A percentile compares a stretch with the other conserved stretches of the same genome.
phyloP scores from a whole-genome alignment of 768 basidiomycete genomes.

The Sporobolomyces roseus region DNA sequence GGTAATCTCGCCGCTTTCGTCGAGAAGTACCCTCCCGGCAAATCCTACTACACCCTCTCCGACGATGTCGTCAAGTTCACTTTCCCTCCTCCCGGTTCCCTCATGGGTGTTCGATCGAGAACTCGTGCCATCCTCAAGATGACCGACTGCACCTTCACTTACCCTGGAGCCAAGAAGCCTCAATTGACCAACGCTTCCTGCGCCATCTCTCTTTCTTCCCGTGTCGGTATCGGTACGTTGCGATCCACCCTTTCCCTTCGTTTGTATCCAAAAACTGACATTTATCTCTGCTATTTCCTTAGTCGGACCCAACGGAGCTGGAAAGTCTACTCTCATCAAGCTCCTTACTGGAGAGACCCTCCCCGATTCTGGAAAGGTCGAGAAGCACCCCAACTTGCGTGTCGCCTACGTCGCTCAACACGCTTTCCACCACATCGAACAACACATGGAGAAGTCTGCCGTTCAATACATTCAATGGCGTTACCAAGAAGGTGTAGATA shows the following conservation, averaged over 20 bases:
- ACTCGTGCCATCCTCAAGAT: slow-evolving; percentile 94
- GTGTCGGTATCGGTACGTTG: slow-evolving; percentile 71
- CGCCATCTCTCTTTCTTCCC: slow-evolving; percentile 90
- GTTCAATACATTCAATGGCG: slow-evolving; percentile 98
- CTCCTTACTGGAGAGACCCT: slow-evolving; percentile 86
- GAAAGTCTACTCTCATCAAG: slow-evolving; percentile 94
- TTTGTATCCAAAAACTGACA: slow-evolving; percentile 50
- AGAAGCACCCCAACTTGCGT: slow-evolving; percentile 88
- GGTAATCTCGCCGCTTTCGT: slow-evolving; percentile 81
- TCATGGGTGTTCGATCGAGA: slow-evolving; percentile 95
- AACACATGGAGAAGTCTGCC: slow-evolving; percentile 91
- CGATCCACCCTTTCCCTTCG: no score
- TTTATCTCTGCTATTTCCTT: neutral
- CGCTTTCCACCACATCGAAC: slow-evolving; percentile 90
- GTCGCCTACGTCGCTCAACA: slow-evolving; percentile 98
- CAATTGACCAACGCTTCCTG: slow-evolving; percentile 84
- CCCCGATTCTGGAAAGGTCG: slow-evolving; percentile 85
- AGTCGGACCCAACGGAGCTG: slow-evolving; percentile 83
- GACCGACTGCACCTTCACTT: slow-evolving; percentile 84
- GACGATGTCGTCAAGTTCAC: slow-evolving; percentile 90
- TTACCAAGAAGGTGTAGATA: slow-evolving; percentile 97
- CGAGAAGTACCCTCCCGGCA: slow-evolving; percentile 82
- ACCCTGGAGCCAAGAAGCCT: slow-evolving; percentile 74
- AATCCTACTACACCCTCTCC: slow-evolving; percentile 92
- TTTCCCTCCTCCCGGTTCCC: slow-evolving; percentile 89